A percentile compares a stretch with the other conserved stretches of the same genome.
Evolutionary conservation across 495 filamentous ascomycete species (phyloP).

Genomic region (Astrothelium subdiscretum): DNA sequence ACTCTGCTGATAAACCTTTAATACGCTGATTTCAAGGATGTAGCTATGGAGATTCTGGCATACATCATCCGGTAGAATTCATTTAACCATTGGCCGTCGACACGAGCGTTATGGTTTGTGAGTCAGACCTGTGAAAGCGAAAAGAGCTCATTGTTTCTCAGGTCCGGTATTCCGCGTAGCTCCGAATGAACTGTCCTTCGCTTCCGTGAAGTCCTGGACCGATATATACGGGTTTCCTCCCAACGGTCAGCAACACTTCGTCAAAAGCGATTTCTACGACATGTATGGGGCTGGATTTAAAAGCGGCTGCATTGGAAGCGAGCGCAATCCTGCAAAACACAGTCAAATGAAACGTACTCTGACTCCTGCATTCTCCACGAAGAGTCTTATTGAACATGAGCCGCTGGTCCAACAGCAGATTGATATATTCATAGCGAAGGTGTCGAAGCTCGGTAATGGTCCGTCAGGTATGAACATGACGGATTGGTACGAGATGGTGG

Average conservation of each 20-base stretch:
- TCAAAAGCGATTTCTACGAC: background rate
- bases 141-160: no score
- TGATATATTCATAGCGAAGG: conserved; percentile 20
- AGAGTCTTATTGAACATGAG: conserved; percentile 25
- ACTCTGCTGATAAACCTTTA: no score
- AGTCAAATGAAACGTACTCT: background rate
- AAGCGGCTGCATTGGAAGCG: background rate
- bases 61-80: no score
- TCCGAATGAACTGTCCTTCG: conserved; percentile 24
- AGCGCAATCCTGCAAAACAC: background rate
- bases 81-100: no score
- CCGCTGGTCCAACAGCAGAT: conserved; percentile 23
- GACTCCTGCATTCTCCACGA: conserved; percentile 23
- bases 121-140: no score
- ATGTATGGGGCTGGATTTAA: no score
- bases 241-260: no score
- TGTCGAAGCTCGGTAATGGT: conserved; percentile 3
- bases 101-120: background rate
- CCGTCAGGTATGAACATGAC: conserved; percentile 15
- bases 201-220: conserved; percentile 17
- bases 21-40: no score
- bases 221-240: conserved; percentile 22
- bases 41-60: no score
- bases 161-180: conserved; percentile 18
- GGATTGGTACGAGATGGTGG: conserved; percentile 21